Evolutionary conservation across 345 rosid species (phyloP).

Genomic region (Alliaria petiolata): DNA sequence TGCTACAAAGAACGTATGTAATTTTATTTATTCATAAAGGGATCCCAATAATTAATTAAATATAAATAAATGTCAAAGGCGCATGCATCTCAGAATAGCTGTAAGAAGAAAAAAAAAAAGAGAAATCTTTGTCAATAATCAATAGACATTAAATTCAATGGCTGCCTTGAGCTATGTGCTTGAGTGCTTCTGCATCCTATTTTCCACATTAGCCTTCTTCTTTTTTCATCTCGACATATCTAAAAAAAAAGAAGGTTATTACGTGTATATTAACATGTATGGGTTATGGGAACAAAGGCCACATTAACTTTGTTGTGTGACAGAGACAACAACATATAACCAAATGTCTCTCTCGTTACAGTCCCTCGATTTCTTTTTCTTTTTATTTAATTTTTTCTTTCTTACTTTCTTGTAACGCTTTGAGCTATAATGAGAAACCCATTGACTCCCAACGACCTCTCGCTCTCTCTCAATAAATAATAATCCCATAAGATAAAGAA

Average conservation of each 20-base stretch:
- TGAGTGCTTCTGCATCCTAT: conserved; percentile 2
- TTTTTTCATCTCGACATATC: background rate
- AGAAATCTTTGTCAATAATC: background rate
- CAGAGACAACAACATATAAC: conserved; percentile 35
- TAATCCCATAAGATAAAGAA: conserved; percentile 9
- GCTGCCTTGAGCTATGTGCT: conserved; percentile 17
- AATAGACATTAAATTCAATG: conserved; percentile 13
- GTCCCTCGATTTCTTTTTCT: conserved; percentile 11
- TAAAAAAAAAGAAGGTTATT: too few relatives aligned
- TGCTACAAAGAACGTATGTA: background rate
- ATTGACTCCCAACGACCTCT: conserved; percentile 35
- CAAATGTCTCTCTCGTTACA: conserved; percentile 35
- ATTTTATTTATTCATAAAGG: background rate
- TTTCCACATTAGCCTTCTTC: background rate
- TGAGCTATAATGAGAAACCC: conserved; percentile 16
- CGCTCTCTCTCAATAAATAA: conserved; percentile 31
- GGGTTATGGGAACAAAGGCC: conserved; percentile 26
- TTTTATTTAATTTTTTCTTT: background rate
- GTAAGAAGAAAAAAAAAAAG: too few relatives aligned
- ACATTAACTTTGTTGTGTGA: conserved; percentile 23
- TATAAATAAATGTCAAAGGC: conserved; percentile 10
- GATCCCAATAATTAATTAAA: too few relatives aligned
- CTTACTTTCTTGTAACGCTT: background rate
- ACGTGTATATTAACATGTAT: conserved; percentile 15
- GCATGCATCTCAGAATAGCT: too few relatives aligned